These are phyloP conservation scores for Elsinoe fawcettii DNA, from an alignment of 2,329 filamentous ascomycete species.

Conservation along the genomic window DNA sequence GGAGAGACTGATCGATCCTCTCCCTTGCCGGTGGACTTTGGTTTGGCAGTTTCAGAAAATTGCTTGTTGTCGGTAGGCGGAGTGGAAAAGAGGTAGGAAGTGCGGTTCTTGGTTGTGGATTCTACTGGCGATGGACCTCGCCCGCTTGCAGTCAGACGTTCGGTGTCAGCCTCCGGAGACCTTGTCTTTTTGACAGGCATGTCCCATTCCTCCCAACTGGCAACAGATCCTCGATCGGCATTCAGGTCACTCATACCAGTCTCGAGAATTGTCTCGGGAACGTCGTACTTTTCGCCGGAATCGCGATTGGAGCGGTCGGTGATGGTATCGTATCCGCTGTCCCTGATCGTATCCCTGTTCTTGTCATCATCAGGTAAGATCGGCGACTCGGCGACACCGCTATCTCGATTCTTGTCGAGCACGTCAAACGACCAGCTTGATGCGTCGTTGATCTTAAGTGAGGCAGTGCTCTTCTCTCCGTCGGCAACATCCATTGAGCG, in stretches of 20 bases:
- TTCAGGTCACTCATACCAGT: background rate
- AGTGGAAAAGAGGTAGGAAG: slow-evolving; percentile 40
- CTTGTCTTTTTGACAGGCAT: slow-evolving; percentile 11
- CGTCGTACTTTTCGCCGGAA: slow-evolving; percentile 9
- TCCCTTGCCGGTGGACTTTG: background rate
- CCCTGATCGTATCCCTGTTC: slow-evolving; percentile 29
- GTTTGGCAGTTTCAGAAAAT: background rate
- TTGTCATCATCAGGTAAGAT: slow-evolving; percentile 26
- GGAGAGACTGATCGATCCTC: background rate
- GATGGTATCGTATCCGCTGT: slow-evolving; percentile 36
- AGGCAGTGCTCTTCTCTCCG: background rate
- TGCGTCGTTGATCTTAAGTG: slow-evolving; percentile 19
- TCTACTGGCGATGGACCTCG: slow-evolving; percentile 32
- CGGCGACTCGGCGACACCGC: slow-evolving; percentile 40
- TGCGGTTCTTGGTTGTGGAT: slow-evolving; percentile 39
- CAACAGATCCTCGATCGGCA: slow-evolving; percentile 1
- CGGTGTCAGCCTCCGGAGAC: background rate
- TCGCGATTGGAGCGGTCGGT: slow-evolving; percentile 14
- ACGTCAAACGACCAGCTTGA: slow-evolving; percentile 31
- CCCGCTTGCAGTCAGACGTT: background rate
- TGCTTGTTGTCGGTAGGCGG: slow-evolving; percentile 27
- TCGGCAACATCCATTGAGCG: background rate
- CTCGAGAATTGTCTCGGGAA: slow-evolving; percentile 5
- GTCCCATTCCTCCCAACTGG: slow-evolving; percentile 15
- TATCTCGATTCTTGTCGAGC: slow-evolving; percentile 34